Evolutionary conservation across 1,284 basidiomycete genomes (phyloP), one percentile per base, ranked within the genome.

Genomic region (Waitea zeae): DNA sequence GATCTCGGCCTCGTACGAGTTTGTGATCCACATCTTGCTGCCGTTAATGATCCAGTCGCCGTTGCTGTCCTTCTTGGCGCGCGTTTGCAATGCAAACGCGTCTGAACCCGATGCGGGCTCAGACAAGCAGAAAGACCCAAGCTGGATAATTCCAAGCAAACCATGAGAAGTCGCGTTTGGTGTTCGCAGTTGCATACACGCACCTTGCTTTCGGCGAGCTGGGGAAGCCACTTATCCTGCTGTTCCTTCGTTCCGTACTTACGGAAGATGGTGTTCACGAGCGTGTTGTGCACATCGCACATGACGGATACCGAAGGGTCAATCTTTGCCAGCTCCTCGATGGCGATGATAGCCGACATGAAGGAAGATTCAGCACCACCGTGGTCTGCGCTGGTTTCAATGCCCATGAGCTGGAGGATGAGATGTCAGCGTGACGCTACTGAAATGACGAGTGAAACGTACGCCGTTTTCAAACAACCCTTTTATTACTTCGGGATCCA

Each of bases 1-100:
- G 41, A 97, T 72, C 37, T 90, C 90, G 4, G 95, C 95, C 57
- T 99, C 93, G 41, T 77, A 76, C 5, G 88, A 90, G 64, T 98
- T 99, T 32, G 95, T 97, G 49, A 99, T 98, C 93, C 93, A 98
- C 90, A 96, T 93, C 67, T 99, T 99, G 44, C 83, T 86, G 24
- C 93, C 93, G 48, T 92, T 93, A 41, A 97, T 54, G 20, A 88
- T 63, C 67, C 80, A 96, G 44, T 83, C 57, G n/a, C n/a, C n/a
- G 48, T 79, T 72, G 15, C 78, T 78, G 41, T 88, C 82, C 53
- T 84, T 87, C 56, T 68, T 80, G 22, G 90, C 88, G 11, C 81
- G 80, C 2, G 95, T 93, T 56, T 95, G 88, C 36, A 99, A 66
- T 0, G 90, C 90, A 51, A 99, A 99, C 0, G 93, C 93, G 51